phyloP scores from a whole-genome alignment of 805 yeast genomes.

The Lipomyces lipofer region DNA sequence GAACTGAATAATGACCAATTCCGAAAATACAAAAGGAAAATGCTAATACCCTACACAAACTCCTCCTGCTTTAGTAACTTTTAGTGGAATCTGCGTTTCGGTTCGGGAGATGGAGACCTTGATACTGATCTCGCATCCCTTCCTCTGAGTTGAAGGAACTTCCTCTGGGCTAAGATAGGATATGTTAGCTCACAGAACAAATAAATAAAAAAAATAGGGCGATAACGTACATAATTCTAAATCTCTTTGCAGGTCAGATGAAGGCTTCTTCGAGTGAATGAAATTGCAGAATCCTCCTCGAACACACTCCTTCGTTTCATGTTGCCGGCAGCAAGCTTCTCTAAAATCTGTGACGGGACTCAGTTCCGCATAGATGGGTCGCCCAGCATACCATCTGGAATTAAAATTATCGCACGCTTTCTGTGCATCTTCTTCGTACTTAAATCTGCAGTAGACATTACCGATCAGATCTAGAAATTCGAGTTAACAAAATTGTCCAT shows the following conservation, averaged over 20 bases:
- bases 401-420: conserved; percentile 63
- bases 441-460: conserved; percentile 73
- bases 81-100: conserved; percentile 24
- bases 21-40: neutral
- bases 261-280: conserved; percentile 71
- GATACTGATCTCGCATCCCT: conserved; percentile 28
- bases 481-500: conserved; percentile 1
- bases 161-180: conserved; percentile 23
- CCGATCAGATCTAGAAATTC: conserved; percentile 59
- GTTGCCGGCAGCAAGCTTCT: conserved; percentile 75
- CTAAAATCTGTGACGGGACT: conserved; percentile 70
- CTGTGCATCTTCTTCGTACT: conserved; percentile 56
- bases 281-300: conserved; percentile 85
- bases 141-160: conserved; percentile 25
- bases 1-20: neutral
- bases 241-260: conserved; percentile 44
- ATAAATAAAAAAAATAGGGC: neutral
- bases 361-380: conserved; percentile 78
- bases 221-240: conserved; percentile 46
- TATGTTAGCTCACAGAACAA: no score
- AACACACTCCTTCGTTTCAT: conserved; percentile 62
- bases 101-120: conserved; percentile 34
- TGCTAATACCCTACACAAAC: neutral
- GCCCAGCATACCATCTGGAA: conserved; percentile 75
- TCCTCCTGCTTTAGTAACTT: no score